Evolutionary conservation across 768 basidiomycete genomes (phyloP), one percentile per base, ranked within the genome.

Genomic region (Naematelia encephala): DNA sequence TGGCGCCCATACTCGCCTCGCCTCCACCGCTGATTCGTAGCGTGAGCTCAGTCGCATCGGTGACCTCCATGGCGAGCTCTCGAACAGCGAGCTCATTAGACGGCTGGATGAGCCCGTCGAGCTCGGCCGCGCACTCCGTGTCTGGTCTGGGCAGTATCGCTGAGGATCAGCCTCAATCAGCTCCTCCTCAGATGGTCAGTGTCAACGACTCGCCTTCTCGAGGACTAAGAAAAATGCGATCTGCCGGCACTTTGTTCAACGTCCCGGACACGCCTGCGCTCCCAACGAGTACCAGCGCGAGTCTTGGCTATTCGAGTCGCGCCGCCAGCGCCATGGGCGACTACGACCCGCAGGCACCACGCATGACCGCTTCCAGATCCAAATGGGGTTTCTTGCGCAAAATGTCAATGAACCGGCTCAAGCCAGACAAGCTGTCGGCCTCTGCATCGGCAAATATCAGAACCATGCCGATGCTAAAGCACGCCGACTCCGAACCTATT

Each of bases 381-480:
- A 86, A 89, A 56, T 94, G 93, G 92, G 91, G 92, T 2, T 94
- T 97, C 80, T 80, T 97, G 59, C 91, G 92, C 80, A 97, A 97
- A 80, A 96, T 97, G 91, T 94, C 91, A 4, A 94, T 93, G 90
- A 87, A 91, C 13, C 90, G 88, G 77, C 87, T 94, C 80, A 85
- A 85, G 68, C 44, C 49, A 16, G 66, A 70, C 46, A 68, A 68
- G 59, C 45, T 70, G 10, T 52, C 64, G 8, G 56, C 63, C 0
- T 69, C 70, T 8, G 67, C 70, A 0, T 59, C 66, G 14, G 62
- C 62, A n/a, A 68, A 70, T 46, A 34, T 72, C 46, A 59, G 62
- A 34, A 54, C 56, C 5, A 57, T 70, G 62, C 68, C 70, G 3
- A 61, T 66, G 21, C 59, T 51, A 43, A 42, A 30, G 4, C 51